Conservation (phyloP, 2,329 filamentous ascomycete genomes). For the Dactylonectria macrodidyma region DNA sequence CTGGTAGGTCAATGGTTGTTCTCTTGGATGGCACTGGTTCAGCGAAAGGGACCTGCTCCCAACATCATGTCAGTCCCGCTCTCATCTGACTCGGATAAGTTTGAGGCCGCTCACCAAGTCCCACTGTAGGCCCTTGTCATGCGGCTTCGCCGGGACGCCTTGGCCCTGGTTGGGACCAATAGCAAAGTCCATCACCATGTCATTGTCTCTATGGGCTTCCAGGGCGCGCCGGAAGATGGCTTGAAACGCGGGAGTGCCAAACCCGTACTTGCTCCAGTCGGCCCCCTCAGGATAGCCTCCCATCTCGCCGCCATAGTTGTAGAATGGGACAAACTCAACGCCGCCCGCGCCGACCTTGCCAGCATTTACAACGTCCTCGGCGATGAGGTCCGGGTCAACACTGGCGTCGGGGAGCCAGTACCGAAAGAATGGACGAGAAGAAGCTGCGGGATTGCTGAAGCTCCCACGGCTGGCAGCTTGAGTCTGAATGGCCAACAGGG, state of each 20-base stretch:
- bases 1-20: too few species aligned
- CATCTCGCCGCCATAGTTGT: not conserved
- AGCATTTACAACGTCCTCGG: not conserved
- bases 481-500: too few species aligned
- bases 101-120: not conserved
- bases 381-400: not conserved
- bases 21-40: too few species aligned
- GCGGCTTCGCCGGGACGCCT: not conserved
- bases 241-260: not conserved
- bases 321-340: not conserved
- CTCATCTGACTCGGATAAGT: too few species aligned
- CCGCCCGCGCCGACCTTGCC: not conserved
- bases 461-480: too few species aligned
- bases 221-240: not conserved
- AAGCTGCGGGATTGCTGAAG: too few species aligned
- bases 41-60: too few species aligned
- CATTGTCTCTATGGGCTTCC: not conserved
- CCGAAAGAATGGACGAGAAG: not conserved
- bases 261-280: conserved; percentile 1
- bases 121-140: not conserved
- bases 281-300: not conserved
- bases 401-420: conserved; percentile 5
- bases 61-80: too few species aligned
- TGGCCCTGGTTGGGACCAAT: conserved; percentile 2
- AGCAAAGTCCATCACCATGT: not conserved